phyloP scores from a whole-genome alignment of 2,329 filamentous ascomycete species.

The Arachnomyces sp. region DNA sequence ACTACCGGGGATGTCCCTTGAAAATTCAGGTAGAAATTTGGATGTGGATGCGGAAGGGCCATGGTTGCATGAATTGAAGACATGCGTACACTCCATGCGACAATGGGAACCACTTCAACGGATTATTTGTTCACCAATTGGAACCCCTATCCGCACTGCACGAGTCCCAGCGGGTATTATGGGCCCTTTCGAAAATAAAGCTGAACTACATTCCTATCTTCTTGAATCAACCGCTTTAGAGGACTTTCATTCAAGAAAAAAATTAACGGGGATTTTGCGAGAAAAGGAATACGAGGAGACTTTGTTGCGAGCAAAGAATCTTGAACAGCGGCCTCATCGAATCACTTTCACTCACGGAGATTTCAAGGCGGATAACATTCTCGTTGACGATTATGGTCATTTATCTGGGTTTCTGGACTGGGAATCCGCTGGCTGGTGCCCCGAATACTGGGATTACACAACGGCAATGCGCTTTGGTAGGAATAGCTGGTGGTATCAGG shows the following conservation, averaged over 20 bases:
- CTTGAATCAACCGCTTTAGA: too few relatives aligned
- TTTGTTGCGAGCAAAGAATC: slow-evolving; percentile 16
- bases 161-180: slow-evolving; percentile 24
- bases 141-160: slow-evolving; percentile 21
- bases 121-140: slow-evolving; percentile 23
- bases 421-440: slow-evolving; percentile 16
- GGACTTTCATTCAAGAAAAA: too few relatives aligned
- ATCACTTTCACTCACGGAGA: slow-evolving; percentile 17
- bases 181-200: slow-evolving; percentile 21
- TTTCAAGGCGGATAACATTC: slow-evolving; percentile 13
- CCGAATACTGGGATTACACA: slow-evolving; percentile 14
- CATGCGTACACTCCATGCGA: slow-evolving; percentile 29
- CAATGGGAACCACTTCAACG: slow-evolving; percentile 23
- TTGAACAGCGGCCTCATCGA: slow-evolving; percentile 5
- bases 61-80: slow-evolving; percentile 29
- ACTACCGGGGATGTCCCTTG: slow-evolving; percentile 28
- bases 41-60: slow-evolving; percentile 23
- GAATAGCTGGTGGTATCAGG: too few relatives aligned
- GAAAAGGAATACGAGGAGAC: slow-evolving; percentile 21
- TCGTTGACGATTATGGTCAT: slow-evolving; percentile 10
- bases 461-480: too few relatives aligned
- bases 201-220: slow-evolving; percentile 22
- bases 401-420: slow-evolving; percentile 18
- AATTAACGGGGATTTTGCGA: too few relatives aligned
- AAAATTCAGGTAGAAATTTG: slow-evolving; percentile 22